Evolutionary conservation across 768 basidiomycete genomes (phyloP).

Genomic region (Pholiota molesta): DNA sequence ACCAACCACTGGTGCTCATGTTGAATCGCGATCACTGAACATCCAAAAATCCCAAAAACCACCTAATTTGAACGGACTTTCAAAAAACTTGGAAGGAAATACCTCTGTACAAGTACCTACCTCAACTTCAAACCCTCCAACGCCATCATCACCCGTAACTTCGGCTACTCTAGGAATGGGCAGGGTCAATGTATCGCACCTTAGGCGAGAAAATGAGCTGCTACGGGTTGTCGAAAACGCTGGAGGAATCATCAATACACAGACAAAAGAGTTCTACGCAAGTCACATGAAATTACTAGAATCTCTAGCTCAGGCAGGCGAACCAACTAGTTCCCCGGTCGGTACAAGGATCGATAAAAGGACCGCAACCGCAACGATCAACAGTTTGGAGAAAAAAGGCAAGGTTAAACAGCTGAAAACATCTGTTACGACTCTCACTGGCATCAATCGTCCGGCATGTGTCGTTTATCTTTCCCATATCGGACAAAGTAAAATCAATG

Average conservation of each 20-base stretch:
- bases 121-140: background rate
- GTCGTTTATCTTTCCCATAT: slow-evolving; percentile 69
- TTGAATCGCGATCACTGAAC: background rate
- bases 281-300: slow-evolving; percentile 68
- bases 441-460: slow-evolving; percentile 57
- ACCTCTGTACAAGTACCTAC: background rate
- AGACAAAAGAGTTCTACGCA: slow-evolving; percentile 71
- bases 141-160: background rate
- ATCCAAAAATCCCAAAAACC: background rate
- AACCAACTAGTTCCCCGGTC: slow-evolving; percentile 68
- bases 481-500: slow-evolving; percentile 53
- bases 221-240: slow-evolving; percentile 62
- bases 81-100: background rate
- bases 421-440: slow-evolving; percentile 58
- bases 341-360: slow-evolving; percentile 77
- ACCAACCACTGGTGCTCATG: background rate
- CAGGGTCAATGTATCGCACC: slow-evolving; percentile 70
- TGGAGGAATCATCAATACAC: slow-evolving; percentile 69
- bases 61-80: background rate
- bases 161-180: background rate
- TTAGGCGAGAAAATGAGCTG: slow-evolving; percentile 83
- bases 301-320: slow-evolving; percentile 56
- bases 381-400: slow-evolving; percentile 63
- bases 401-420: slow-evolving; percentile 75
- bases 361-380: slow-evolving; percentile 63